A percentile compares a stretch with the other conserved stretches of the same genome.
These are phyloP conservation scores for Fallopia convolvulus DNA, from an alignment of 148 eudicot genomes.

Conservation along the genomic window DNA sequence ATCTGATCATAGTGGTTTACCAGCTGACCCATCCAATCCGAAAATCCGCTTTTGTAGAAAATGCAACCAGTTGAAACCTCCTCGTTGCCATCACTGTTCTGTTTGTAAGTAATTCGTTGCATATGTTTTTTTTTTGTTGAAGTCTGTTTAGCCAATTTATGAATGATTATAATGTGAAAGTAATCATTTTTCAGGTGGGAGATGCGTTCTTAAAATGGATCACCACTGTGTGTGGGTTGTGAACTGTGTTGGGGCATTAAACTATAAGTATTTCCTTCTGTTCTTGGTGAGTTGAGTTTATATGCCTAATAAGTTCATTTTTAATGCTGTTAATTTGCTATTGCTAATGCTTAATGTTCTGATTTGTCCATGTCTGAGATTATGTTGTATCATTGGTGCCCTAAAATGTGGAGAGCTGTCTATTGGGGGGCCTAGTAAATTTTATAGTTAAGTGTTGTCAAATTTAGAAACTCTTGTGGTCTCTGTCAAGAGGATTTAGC, in stretches of 20 bases:
- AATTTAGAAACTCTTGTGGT: not conserved
- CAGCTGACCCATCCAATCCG: conserved; percentile 35
- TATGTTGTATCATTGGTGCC: not conserved
- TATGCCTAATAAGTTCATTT: not conserved
- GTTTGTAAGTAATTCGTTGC: conserved; percentile 62
- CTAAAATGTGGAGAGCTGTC: not conserved
- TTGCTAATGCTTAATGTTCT: not conserved
- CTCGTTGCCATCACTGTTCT: conserved; percentile 99
- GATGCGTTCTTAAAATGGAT: conserved; percentile 96
- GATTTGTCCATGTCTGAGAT: not conserved
- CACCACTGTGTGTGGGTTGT: conserved; percentile 99
- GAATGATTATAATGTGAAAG: conserved; percentile 11
- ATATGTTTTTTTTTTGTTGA: conserved; percentile 3
- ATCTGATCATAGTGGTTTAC: conserved; percentile 40
- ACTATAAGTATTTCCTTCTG: conserved; percentile 96
- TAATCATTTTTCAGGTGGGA: conserved; percentile 57
- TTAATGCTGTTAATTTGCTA: not conserved
- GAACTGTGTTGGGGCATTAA: conserved; percentile 94
- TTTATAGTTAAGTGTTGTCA: not conserved
- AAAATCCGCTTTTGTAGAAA: conserved; percentile 77
- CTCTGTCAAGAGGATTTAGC: not conserved
- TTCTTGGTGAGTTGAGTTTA: conserved; percentile 57
- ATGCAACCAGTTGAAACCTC: conserved; percentile 94
- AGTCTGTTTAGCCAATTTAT: not conserved
- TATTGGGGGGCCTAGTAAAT: not conserved